Base-by-base conservation (phyloP, 768 basidiomycete species). In the Tricholomella constricta region DNA sequence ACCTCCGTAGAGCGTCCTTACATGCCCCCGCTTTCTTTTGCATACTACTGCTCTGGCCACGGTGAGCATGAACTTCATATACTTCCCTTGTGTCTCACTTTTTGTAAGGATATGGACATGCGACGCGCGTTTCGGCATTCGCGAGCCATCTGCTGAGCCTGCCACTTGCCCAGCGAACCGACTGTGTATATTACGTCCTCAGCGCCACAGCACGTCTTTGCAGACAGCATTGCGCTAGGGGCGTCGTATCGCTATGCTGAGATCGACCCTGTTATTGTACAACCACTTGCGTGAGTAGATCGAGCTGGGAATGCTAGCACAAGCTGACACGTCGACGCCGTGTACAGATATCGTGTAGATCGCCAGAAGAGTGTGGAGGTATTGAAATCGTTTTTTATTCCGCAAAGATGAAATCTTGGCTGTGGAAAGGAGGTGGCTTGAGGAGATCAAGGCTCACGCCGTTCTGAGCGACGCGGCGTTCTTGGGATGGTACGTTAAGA, bases 381-480 rank as follows among this genome's bases (percentile, higher is more conserved):
- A 0, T 72, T 92, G 23, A 72, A 79, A 58, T 65, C 67, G 0
- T 92, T 91, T 59, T 66, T 92, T 0, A 57, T 62, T 43, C 3
- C 69, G 71, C 55, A 84, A 89, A 60, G 80, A 86, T 10, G 57
- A 55, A 19, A 76, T 84, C 52, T 63, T 89, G 8, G 69, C 73
- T 27, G 70, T 77, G 31, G 89, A 92, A 64, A 64, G 68, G 2
- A 59, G 63, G 10, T 91, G 88, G 88, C 73, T 91, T 5, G 61
- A 61, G 10, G 70, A 73, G 6, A 72, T 80, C 23, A 58, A 68
- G 0, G 82, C 82, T 3, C 74, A 82, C 53, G 82, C 80, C 46
- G 86, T 91, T 3, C 64, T 91, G 42, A 89, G 85, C 62, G 89
- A 91, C 62, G 86, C 88, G 6, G 88, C 88, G 1, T 90, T 89